Evolutionary conservation across 441 rosid genomes (phyloP), one percentile per base, ranked within the genome.

Genomic region (Flueggea neowawraea): DNA sequence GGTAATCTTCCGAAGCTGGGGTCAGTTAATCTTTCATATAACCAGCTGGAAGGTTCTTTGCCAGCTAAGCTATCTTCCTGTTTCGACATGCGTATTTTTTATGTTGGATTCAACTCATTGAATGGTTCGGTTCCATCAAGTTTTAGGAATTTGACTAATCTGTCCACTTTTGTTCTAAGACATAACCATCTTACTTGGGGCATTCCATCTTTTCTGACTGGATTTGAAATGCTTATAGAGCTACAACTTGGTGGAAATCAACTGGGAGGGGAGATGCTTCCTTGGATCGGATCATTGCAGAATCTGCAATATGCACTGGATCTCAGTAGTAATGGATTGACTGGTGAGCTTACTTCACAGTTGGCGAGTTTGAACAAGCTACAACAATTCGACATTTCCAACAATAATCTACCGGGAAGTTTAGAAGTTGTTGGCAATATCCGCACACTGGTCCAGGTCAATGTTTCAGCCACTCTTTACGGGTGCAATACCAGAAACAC

Each of bases 241-340:
- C 79, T 89, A 14, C 82, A 74, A 65, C 55, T 89, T 36, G 96
- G 89, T 56, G 87, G 82, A 62, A 92, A 89, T 69, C 55, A 50
- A 32, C 74, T 92, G 4, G 85, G 82, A 48, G 95, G 98, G 31
- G 78, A 75, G 73, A 86, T 92, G 64, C 94, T 91, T 32, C 56
- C 84, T 3, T 83, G 72, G 0, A 75, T 92, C 13, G 91, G 95
- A 53, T 77, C 69, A 1, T 54, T 85, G 67, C 47, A 16, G 72
- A 58, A 59, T 31, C 79, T 92, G 64, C 78, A 50, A 7, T 92
- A 89, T 65, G 76, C 52, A 31, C 69, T 92, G 74, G 84, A 89
- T 70, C 81, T 92, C 51, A 89, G 95, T 56, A 73, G 70, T 39
- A 86, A 83, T 61, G 72, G 83, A 44, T 69, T 92, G 44, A 79